Evolutionary conservation across 2,329 filamentous ascomycete genomes (phyloP).

Genomic region (Fusarium decemcellulare): DNA sequence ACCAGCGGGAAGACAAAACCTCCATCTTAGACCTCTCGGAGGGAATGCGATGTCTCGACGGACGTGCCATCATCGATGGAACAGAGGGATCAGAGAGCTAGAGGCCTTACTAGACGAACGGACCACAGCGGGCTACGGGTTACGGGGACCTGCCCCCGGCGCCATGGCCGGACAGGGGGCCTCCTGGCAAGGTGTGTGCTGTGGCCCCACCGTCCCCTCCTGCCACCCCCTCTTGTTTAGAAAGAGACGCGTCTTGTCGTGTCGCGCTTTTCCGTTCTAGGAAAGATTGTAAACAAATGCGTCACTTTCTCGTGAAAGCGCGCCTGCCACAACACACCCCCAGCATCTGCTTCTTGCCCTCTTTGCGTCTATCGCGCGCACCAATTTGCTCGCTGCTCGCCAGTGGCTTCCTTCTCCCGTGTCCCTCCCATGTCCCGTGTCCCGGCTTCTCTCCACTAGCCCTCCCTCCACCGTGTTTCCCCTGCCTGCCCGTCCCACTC

Average conservation of each 20-base stretch:
- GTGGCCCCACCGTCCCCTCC: slow-evolving; percentile 32
- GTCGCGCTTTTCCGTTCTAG: slow-evolving; percentile 46
- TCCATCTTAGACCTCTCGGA: slow-evolving; percentile 19
- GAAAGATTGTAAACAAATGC: slow-evolving; percentile 57
- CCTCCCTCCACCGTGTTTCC: slow-evolving; percentile 14
- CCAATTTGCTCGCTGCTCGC: slow-evolving; percentile 24
- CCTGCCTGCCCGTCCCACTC: slow-evolving; percentile 25
- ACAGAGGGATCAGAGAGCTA: slow-evolving; percentile 34
- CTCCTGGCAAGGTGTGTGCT: slow-evolving; percentile 26
- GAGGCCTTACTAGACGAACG: slow-evolving; percentile 26
- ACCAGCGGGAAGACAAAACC: slow-evolving; percentile 14
- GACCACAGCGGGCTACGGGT: slow-evolving; percentile 32
- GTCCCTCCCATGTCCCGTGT: slow-evolving; percentile 35
- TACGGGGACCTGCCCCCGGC: slow-evolving; percentile 42
- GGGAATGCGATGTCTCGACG: slow-evolving; percentile 44
- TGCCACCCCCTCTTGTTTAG: slow-evolving; percentile 40
- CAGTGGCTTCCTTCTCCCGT: slow-evolving; percentile 19
- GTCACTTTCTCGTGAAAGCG: slow-evolving; percentile 46
- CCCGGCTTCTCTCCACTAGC: slow-evolving; percentile 17
- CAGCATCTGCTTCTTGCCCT: slow-evolving; percentile 30
- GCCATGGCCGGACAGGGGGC: slow-evolving; percentile 38
- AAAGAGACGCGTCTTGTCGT: slow-evolving; percentile 52
- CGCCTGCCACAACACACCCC: slow-evolving; percentile 11
- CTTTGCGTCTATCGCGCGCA: slow-evolving; percentile 10
- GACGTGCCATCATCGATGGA: slow-evolving; percentile 34